Base-by-base conservation (phyloP, 2,329 filamentous ascomycete genomes). In the Colletotrichum sp. region DNA sequence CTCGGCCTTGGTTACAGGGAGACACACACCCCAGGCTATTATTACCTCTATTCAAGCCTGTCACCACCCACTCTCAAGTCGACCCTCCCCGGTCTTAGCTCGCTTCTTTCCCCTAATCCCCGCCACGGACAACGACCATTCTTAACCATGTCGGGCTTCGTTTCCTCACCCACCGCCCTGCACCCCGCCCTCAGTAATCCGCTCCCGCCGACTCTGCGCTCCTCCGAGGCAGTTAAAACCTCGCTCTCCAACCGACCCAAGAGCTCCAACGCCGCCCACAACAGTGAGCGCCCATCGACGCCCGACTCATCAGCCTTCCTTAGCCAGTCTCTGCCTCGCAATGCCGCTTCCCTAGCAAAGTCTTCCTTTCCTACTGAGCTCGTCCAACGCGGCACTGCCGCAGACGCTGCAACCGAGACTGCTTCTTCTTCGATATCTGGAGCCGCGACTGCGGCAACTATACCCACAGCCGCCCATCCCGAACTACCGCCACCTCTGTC, bases 111-210 rank as follows among this genome's bases (percentile, higher is more conserved):
- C 52, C 52, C 32, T 68, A 68, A 60, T 39, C 66, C 66, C 62
- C 75, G 66, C 70, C 55, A 56, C 70, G 62, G 70, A 74, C 62
- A 76, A 66, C 70, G 65, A 66, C 67, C 62, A 30, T 72, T 61
- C 36, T 75, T 71, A 64, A 75, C 68, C 66, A 78, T 78, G 77
- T 76, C 85, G 77, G 84, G 83, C 77, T 78, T 82, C 77, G 78
- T 87, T 77, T 82, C 82, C 60, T 89, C 88, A 78, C 87, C 89
- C 74, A 85, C 85, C 71, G 85, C 87, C 78, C 85, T 90, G 84
- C 88, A 91, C 86, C 87, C 88, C 80, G 84, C 84, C 77, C 86
- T 90, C 82, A 86, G 85, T 82, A 84, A 83, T 77, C 79, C 80
- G 66, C 61, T 76, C 61, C 77, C 71, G 66, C 77, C 66, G 68